Conservation (phyloP, 306 rosid species). For the Inga laurina region DNA sequence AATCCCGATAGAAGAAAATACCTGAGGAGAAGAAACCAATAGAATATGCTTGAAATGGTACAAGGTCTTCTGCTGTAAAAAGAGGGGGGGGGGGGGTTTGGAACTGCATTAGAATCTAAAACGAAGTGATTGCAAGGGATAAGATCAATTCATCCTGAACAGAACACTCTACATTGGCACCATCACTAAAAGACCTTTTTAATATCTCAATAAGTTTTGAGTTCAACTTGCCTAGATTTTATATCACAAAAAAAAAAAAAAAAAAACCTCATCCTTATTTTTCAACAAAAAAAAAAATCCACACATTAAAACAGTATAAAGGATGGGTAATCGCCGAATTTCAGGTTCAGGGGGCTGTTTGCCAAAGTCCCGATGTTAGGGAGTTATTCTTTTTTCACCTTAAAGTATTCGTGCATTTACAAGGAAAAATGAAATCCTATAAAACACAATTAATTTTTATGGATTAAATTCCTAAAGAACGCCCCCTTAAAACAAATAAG, state of each 20-base stretch:
- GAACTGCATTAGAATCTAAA: constrained; percentile 23
- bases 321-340: too few relatives aligned
- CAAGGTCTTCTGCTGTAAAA: constrained; percentile 71
- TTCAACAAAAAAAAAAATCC: neutral
- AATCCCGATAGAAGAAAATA: constrained; percentile 33
- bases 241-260: neutral
- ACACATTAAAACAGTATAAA: neutral
- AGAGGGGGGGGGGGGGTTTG: constrained; percentile 9
- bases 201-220: too few relatives aligned
- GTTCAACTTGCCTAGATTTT: neutral
- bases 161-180: neutral
- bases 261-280: neutral
- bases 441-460: too few relatives aligned
- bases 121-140: constrained; percentile 1
- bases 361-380: too few relatives aligned
- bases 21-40: constrained; percentile 86
- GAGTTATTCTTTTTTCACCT: neutral
- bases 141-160: neutral
- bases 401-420: neutral
- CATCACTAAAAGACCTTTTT: neutral
- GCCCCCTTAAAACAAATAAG: too few relatives aligned
- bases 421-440: too few relatives aligned
- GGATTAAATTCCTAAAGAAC: too few relatives aligned
- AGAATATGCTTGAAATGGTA: constrained; percentile 68
- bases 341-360: too few relatives aligned